Percentiles rank a stretch among this genome's conserved stretches.
These are phyloP conservation scores for Tephrocybe sp. DNA, from an alignment of 768 basidiomycete genomes.

Conservation along the genomic window DNA sequence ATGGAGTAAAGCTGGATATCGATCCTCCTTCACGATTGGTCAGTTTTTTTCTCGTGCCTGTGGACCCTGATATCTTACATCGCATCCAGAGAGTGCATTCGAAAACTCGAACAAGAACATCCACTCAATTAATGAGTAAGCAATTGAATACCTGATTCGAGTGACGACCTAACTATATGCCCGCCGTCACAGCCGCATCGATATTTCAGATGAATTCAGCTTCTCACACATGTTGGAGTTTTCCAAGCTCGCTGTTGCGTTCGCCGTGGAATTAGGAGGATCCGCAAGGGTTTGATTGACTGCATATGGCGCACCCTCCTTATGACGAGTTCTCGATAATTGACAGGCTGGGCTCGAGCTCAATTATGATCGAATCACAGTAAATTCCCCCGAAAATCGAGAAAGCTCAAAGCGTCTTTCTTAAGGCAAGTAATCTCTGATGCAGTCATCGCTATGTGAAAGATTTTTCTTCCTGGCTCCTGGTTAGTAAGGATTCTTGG, in stretches of 20 bases:
- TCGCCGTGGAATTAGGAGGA: constrained; percentile 74
- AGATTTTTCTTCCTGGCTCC: too few relatives aligned
- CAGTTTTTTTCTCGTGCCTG: constrained; percentile 26
- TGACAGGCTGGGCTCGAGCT: too few relatives aligned
- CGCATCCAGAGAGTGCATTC: constrained; percentile 60
- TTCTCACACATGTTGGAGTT: constrained; percentile 90
- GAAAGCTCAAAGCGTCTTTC: too few relatives aligned
- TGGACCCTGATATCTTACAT: constrained; percentile 16
- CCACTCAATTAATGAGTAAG: constrained; percentile 80
- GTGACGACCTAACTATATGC: constrained; percentile 15
- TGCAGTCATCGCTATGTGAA: too few relatives aligned
- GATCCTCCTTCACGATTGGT: constrained; percentile 84
- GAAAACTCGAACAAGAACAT: constrained; percentile 82
- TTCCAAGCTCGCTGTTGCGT: constrained; percentile 80
- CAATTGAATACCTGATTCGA: constrained; percentile 14
- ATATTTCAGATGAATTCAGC: constrained; percentile 86
- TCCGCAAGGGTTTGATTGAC: too few relatives aligned
- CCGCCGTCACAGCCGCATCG: constrained; percentile 73
- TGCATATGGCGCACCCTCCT: too few relatives aligned
- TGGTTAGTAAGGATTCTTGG: too few relatives aligned
- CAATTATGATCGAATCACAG: too few relatives aligned
- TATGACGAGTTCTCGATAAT: too few relatives aligned
- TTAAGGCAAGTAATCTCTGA: too few relatives aligned
- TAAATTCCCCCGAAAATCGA: too few relatives aligned
- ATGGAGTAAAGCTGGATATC: constrained; percentile 86